phyloP scores from a whole-genome alignment of 169 alveolate species.

The Plasmodium gonderi region DNA sequence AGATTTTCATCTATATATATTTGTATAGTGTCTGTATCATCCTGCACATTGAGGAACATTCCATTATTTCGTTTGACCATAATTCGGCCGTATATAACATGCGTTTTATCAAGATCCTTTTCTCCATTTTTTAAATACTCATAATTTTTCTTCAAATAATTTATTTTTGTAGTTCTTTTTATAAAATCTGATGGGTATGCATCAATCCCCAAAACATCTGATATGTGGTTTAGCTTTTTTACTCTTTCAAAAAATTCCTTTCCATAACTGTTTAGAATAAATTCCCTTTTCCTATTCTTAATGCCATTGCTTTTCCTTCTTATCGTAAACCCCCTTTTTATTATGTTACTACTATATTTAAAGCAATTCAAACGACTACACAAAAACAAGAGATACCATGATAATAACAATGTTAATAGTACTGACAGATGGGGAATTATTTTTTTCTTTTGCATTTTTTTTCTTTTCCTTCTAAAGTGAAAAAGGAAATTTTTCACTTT shows the following conservation, averaged over 20 bases:
- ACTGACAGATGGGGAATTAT: not conserved
- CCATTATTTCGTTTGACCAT: conserved; percentile 76
- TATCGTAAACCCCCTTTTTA: not conserved
- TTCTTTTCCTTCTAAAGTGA: not conserved
- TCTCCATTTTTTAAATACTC: conserved; percentile 59
- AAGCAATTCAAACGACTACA: conserved; percentile 6
- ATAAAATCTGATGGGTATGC: conserved; percentile 59
- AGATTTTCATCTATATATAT: conserved; percentile 46
- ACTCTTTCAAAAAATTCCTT: conserved; percentile 66
- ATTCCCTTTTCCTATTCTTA: not conserved
- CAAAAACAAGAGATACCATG: not conserved
- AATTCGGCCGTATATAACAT: conserved; percentile 74
- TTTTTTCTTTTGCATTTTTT: conserved; percentile 29
- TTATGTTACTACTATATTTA: not conserved
- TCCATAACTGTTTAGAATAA: conserved; percentile 34
- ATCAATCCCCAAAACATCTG: conserved; percentile 46
- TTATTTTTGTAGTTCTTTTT: conserved; percentile 48
- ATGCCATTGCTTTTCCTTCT: not conserved
- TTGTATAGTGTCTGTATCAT: conserved; percentile 54
- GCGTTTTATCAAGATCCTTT: not conserved
- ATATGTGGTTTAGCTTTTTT: conserved; percentile 39
- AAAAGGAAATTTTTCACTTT: not conserved
- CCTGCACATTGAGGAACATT: conserved; percentile 73
- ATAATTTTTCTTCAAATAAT: conserved; percentile 45
- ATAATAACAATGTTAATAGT: not conserved